Base-by-base conservation (phyloP, 2,329 filamentous ascomycete genomes). In the Fusarium scirpi region DNA sequence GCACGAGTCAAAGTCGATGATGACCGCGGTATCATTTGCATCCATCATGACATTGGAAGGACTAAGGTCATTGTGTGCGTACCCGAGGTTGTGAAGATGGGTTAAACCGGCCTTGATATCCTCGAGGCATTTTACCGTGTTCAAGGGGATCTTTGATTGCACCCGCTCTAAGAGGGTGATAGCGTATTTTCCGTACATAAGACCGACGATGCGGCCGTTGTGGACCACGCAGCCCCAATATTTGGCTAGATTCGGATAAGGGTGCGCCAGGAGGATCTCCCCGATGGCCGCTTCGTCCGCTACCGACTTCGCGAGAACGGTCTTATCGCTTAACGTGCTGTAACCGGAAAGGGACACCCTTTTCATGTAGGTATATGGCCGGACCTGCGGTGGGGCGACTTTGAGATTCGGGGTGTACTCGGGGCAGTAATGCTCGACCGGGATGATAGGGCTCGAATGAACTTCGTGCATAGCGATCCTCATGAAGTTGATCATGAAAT, bases 1-100 rank as follows among this genome's bases (percentile, higher is more conserved):
- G 13, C 58, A 61, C 5, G 44, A n/a, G 22, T 48, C 16, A 8
- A 61, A 56, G 20, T 43, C 52, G 9, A 61, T 41, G 7, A 61
- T 48, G 12, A 61, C 27, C 4, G 51, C 25, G 3, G n/a, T 47
- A 0, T 40, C 51, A 4, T 25, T 8, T 1, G 27, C 5, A 10
- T 46, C 45, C 25, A 61, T 8, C 44, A 57, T 57, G 8, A 61
- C 8, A 1, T 48, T 57, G 3, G 0, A 1, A 0, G 44, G 18
- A 7, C 6, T 24, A 0, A 60, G 11, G 2, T 55, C 32, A 20
- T 61, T 61, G 10, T 61, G 52, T 3, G 13, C 15, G 9, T 44
- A 29, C 1, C 45, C 34, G 1, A 49, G 27, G 8, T 7, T 8
- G 18, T 61, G 52, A 5, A 61, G 13, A 12, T 61, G 58, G 0